Evolutionary conservation across 2,329 filamentous ascomycete species (phyloP).

Genomic region (Kalaharituber pfeilii): DNA sequence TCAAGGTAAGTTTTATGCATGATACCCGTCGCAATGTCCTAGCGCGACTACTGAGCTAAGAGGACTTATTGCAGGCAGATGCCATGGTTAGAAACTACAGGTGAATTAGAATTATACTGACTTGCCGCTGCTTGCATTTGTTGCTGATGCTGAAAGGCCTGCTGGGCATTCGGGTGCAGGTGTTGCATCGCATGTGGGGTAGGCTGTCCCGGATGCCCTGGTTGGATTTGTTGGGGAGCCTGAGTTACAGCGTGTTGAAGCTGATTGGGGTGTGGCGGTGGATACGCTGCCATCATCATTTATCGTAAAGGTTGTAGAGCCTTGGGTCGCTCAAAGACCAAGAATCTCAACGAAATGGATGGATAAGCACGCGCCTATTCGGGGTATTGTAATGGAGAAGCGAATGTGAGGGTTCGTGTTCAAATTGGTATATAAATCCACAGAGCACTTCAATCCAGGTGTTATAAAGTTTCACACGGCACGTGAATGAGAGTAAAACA

Average conservation of each 20-base stretch:
- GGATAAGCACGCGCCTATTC: conserved; percentile 1
- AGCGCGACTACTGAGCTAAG: no score
- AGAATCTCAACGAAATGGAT: background rate
- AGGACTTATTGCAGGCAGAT: conserved; percentile 12
- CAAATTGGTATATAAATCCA: background rate
- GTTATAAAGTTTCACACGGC: background rate
- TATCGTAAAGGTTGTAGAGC: background rate
- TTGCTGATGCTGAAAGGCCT: conserved; percentile 15
- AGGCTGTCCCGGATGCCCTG: conserved; percentile 22
- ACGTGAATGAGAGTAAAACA: background rate
- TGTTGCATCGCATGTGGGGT: conserved; percentile 21
- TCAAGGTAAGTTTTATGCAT: conserved; percentile 21
- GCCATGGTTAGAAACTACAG: conserved; percentile 1
- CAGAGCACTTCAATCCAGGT: background rate
- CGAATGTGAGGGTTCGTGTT: background rate
- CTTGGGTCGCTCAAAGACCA: background rate
- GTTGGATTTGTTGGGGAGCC: conserved; percentile 22
- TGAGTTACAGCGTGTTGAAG: conserved; percentile 20
- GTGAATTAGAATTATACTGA: conserved; percentile 9
- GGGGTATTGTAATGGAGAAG: conserved; percentile 14
- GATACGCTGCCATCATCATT: conserved; percentile 21
- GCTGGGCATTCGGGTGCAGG: conserved; percentile 18
- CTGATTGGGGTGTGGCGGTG: conserved; percentile 20
- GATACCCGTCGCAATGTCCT: conserved; percentile 4
- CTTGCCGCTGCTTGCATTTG: conserved; percentile 14